A percentile compares a stretch with the other conserved stretches of the same genome.
phyloP scores from a whole-genome alignment of 2,329 filamentous ascomycete genomes.

The Hypocreales sp. region DNA sequence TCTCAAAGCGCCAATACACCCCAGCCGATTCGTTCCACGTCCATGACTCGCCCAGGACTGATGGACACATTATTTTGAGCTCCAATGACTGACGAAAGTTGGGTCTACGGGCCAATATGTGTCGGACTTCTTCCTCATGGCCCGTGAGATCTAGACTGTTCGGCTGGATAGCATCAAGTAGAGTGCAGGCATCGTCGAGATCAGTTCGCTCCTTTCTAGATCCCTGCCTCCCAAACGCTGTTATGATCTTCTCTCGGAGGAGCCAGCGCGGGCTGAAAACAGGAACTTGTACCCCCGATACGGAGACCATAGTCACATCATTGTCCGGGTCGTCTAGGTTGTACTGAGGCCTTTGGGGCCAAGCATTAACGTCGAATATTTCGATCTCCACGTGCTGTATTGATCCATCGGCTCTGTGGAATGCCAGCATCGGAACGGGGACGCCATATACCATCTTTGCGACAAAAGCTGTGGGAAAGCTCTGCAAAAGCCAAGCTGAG shows the following conservation, averaged over 20 bases:
- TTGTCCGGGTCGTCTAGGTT: background rate
- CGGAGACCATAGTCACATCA: background rate
- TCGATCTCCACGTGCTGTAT: background rate
- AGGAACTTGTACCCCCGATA: background rate
- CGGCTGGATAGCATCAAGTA: background rate
- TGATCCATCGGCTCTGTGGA: background rate
- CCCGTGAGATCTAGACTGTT: background rate
- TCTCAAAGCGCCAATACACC: conserved; percentile 1
- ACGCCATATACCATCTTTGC: too few relatives aligned
- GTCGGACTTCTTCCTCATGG: background rate
- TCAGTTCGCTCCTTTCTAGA: background rate
- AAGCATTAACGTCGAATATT: conserved; percentile 1
- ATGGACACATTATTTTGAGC: conserved; percentile 1
- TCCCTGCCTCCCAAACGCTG: conserved; percentile 1
- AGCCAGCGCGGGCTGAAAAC: conserved; percentile 1
- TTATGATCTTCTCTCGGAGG: conserved; percentile 1
- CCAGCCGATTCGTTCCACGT: background rate
- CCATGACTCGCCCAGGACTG: background rate
- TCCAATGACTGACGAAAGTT: background rate
- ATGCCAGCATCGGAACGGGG: background rate
- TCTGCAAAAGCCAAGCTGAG: too few relatives aligned
- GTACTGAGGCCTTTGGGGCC: too few relatives aligned
- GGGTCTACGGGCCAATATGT: background rate
- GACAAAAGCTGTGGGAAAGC: too few relatives aligned
- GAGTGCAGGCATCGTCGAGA: background rate